Conservation (phyloP, 2,329 filamentous ascomycete genomes). For the Tolypocladium amazonense region DNA sequence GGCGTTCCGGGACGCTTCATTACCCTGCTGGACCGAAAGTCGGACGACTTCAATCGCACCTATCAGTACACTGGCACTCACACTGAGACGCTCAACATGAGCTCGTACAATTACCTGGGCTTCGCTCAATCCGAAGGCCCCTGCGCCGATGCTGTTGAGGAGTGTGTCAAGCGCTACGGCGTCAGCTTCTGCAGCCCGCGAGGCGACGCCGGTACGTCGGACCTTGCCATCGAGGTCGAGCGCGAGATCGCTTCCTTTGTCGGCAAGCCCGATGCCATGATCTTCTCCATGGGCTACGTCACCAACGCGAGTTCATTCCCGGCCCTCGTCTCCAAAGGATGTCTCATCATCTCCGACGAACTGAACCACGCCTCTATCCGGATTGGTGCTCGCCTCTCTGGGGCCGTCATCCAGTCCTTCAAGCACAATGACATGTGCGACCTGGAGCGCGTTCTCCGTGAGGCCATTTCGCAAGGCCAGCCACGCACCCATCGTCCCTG, state of each 20-base stretch:
- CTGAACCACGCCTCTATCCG: conserved; percentile 97
- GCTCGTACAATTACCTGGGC: conserved; percentile 98
- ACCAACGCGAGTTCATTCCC: conserved; percentile 93
- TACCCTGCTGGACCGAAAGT: conserved; percentile 82
- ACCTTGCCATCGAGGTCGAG: conserved; percentile 83
- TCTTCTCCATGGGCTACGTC: conserved; percentile 98
- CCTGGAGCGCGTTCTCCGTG: conserved; percentile 75
- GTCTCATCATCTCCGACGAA: conserved; percentile 91
- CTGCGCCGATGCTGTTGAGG: conserved; percentile 87
- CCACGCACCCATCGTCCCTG: conserved; percentile 96
- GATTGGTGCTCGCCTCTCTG: conserved; percentile 85
- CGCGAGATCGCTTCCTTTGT: conserved; percentile 82
- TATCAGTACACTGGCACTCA: conserved; percentile 84
- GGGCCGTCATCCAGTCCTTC: conserved; percentile 91
- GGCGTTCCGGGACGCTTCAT: conserved; percentile 93
- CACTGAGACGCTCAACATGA: conserved; percentile 96
- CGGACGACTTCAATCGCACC: conserved; percentile 81
- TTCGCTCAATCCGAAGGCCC: conserved; percentile 97
- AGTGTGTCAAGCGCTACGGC: conserved; percentile 74
- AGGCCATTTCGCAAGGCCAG: conserved; percentile 92
- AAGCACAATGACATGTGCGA: conserved; percentile 94
- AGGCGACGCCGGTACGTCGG: conserved; percentile 74
- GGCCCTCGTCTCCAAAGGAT: conserved; percentile 84
- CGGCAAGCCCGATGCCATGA: conserved; percentile 87
- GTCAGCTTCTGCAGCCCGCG: conserved; percentile 74